Base-by-base conservation (phyloP, 2,329 filamentous ascomycete species). In the Claviceps paspali region DNA sequence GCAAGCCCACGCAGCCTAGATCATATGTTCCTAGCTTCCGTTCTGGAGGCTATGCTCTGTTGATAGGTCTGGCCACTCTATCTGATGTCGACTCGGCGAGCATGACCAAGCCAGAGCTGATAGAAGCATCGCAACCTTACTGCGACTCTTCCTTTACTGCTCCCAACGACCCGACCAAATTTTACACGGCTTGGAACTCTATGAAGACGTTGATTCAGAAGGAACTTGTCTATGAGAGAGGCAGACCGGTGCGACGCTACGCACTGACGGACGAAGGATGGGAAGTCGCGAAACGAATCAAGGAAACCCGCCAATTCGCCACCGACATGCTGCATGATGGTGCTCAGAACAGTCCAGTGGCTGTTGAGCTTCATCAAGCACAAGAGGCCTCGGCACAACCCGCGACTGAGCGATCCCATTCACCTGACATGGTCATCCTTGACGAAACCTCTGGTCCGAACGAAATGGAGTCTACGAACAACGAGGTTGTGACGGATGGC, bases 181-280 rank as follows among this genome's bases (percentile, higher is more conserved):
- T 73, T 48, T 82, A 83, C 47, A 88, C 82, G 0, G 83, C 83
- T 0, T 91, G 82, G 82, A 80, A 73, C 49, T 85, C 82, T 2
- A 86, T 88, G 69, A 83, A 82, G 51, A 84, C 79, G 0, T 59
- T 91, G 23, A 47, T 77, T 5, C 66, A 75, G 38, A 85, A 87
- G 51, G 80, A 85, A 40, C 60, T 87, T 3, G 79, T 87, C 0
- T 77, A 76, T 39, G 77, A 82, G 46, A 74, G 73, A 37, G 79
- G 81, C 0, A 67, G 79, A 12, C 82, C 81, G 0, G 55, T 75
- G 14, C 70, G 75, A 41, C 73, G 69, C 45, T 91, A 86, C 50
- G 64, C 67, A 2, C 59, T 91, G 26, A 84, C 82, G 0, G 81
- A 87, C 23, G 79, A 83, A 41, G 83, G 83, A 3, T 82, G 80